Percentiles rank a stretch among this genome's conserved stretches.
Conservation (phyloP, 2,329 filamentous ascomycete species). For the Acrocalymma vagum region DNA sequence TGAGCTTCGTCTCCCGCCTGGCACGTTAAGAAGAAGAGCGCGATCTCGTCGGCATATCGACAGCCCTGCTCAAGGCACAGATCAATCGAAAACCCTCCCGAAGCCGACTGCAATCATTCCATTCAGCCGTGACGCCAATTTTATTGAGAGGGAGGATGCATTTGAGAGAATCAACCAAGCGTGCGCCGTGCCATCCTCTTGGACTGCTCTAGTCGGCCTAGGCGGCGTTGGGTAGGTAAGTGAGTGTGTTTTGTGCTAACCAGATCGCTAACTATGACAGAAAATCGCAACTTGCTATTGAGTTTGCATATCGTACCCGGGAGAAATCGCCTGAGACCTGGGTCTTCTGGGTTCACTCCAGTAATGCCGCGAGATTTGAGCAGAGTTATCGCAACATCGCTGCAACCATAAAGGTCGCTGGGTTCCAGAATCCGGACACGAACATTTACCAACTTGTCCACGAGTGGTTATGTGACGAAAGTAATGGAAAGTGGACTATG, state of each 20-base stretch:
- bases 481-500: slow-evolving; percentile 24
- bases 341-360: slow-evolving; percentile 26
- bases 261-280: slow-evolving; percentile 9
- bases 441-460: slow-evolving; percentile 19
- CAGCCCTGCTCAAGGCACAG: too few species aligned
- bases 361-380: slow-evolving; percentile 15
- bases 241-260: not conserved
- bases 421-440: slow-evolving; percentile 12
- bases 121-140: too few species aligned
- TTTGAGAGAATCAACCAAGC: too few species aligned
- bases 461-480: slow-evolving; percentile 20
- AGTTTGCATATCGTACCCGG: slow-evolving; percentile 15
- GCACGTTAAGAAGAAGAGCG: too few species aligned
- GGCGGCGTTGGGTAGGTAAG: slow-evolving; percentile 30
- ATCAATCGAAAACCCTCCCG: too few species aligned
- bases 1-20: too few species aligned
- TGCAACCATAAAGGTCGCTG: slow-evolving; percentile 8
- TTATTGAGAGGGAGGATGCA: too few species aligned
- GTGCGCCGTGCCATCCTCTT: slow-evolving; percentile 38
- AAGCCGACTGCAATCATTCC: too few species aligned
- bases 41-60: too few species aligned
- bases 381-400: slow-evolving; percentile 23
- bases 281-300: slow-evolving; percentile 28
- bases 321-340: slow-evolving; percentile 13
- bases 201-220: slow-evolving; percentile 29